Evolutionary conservation across 2,329 filamentous ascomycete genomes (phyloP).

Genomic region (Aureobasidium vineae): DNA sequence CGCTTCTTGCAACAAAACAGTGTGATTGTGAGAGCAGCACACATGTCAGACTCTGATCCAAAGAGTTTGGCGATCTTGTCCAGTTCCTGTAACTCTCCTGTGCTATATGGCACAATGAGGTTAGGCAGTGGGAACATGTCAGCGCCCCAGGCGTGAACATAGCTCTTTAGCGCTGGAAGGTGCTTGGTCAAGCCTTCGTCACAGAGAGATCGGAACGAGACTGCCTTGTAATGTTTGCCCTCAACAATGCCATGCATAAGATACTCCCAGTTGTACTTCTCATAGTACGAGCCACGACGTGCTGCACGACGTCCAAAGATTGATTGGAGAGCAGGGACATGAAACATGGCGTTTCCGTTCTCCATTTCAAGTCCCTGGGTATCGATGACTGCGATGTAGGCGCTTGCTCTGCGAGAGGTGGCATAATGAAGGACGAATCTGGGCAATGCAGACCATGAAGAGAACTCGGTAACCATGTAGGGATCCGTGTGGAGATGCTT

Average conservation of each 20-base stretch:
- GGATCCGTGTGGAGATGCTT: not conserved
- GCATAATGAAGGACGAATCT: conserved; percentile 3
- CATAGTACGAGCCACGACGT: not conserved
- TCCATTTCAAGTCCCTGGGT: not conserved
- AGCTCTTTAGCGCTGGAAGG: not conserved
- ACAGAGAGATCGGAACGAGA: not conserved
- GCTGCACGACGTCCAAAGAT: not conserved
- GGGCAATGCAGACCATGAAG: conserved; percentile 7
- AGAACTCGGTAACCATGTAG: not conserved
- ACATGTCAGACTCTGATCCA: not conserved
- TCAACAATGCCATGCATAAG: not conserved
- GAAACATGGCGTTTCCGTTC: not conserved
- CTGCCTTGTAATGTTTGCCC: conserved; percentile 3
- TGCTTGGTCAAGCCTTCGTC: not conserved
- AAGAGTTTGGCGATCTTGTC: not conserved
- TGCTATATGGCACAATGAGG: not conserved
- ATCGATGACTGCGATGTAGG: conserved; percentile 1
- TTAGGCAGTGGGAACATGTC: not conserved
- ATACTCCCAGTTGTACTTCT: not conserved
- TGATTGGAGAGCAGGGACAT: not conserved
- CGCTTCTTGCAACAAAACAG: conserved; percentile 2
- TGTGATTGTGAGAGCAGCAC: not conserved
- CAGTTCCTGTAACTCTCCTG: not conserved
- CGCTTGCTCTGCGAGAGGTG: not conserved
- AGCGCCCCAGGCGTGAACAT: not conserved